Evolutionary conservation across 495 filamentous ascomycete genomes (phyloP), one percentile per base, ranked within the genome.

Genomic region (Daldinia decipiens): DNA sequence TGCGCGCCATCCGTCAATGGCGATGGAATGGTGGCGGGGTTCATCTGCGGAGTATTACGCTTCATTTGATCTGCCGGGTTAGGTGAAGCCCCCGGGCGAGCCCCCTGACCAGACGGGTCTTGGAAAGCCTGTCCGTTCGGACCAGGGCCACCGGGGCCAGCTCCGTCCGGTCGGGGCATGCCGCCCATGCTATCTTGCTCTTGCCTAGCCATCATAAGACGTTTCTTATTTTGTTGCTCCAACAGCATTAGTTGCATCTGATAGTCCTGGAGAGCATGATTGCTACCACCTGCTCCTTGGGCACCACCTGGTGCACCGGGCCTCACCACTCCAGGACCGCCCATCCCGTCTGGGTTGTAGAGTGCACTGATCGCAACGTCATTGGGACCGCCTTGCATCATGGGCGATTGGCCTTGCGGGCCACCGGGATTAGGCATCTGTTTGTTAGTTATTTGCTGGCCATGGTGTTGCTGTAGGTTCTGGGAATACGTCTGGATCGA

Each of bases 191-290:
- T 91, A 71, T 98, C 94, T 81, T 98, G 95, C 79, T 98, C 95
- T 80, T 97, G 93, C 47, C 95, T 90, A 64, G 95, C 95, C 94
- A 97, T 96, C 86, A 98, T 90, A 74, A 99, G 82, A 24, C 95
- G 86, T 76, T 95, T 95, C 86, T 98, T 99, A 74, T 98, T 99
- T 79, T 99, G 95, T 81, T 99, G 95, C 79, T 99, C 95, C 43
- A 99, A 89, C 60, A 99, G 79, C 95, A 98, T 98, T 76, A 99
- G 84, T 76, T 99, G 95, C 95, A 98, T 97, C 82, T 99, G 95
- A 80, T 99, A 98, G 78, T 98, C 96, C 78, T 98, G 95, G 60
- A 99, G 84, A 39, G 96, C 96, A 79, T 97, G 94, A 74, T 95
- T 97, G 77, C 93, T 93, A 56, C 87, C 86, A 59, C 82, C 83